Percentiles rank a stretch among this genome's conserved stretches.
phyloP scores from a whole-genome alignment of 2,329 filamentous ascomycete species.

The Cladophialophora psammophila region DNA sequence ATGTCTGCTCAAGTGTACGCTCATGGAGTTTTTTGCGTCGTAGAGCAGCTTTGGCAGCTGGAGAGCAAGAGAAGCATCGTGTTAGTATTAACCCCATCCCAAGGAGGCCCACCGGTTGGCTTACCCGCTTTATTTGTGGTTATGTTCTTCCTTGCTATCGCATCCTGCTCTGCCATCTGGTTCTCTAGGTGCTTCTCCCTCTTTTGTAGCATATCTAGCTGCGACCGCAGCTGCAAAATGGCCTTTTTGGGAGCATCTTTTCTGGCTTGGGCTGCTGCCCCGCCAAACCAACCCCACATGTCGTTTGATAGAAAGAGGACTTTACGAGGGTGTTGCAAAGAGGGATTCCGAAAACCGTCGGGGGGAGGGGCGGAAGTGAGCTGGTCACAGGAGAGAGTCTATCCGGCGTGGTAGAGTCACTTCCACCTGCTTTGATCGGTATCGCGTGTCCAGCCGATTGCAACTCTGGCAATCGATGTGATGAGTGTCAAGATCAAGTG shows the following conservation, averaged over 20 bases:
- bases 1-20: conserved; percentile 88
- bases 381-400: not conserved
- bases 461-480: not conserved
- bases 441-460: conserved; percentile 29
- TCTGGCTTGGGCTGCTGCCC: conserved; percentile 78
- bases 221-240: conserved; percentile 83
- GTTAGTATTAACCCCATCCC: conserved; percentile 20
- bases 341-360: not conserved
- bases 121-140: conserved; percentile 88
- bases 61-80: conserved; percentile 30
- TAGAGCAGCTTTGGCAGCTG: conserved; percentile 88
- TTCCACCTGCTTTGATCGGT: conserved; percentile 24
- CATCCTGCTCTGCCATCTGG: conserved; percentile 93
- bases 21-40: conserved; percentile 95
- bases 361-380: not conserved
- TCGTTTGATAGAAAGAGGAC: conserved; percentile 34
- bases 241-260: conserved; percentile 97
- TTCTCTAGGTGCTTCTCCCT: conserved; percentile 87
- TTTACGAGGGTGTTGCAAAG: not conserved
- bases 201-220: conserved; percentile 98
- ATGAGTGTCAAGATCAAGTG: not conserved
- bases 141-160: conserved; percentile 86
- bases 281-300: conserved; percentile 92
- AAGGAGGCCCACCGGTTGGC: conserved; percentile 42
- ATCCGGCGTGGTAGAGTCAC: conserved; percentile 21